Evolutionary conservation across 805 yeast species (phyloP), one percentile per base, ranked within the genome.

Genomic region (Saccharomyces kudriavzevii): DNA sequence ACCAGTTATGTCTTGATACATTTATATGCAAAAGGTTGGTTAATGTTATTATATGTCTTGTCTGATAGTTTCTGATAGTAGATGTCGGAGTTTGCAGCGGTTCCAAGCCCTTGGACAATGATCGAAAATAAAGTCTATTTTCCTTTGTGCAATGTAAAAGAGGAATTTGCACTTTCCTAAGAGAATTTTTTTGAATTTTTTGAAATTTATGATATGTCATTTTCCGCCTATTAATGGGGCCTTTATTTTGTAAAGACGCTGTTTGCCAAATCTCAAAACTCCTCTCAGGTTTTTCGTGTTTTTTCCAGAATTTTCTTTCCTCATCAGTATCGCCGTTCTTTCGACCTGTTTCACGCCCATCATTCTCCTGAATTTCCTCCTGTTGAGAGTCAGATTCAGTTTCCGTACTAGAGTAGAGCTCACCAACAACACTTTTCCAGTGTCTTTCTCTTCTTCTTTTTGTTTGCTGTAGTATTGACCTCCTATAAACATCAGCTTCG

Each of bases 1-100:
- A 59, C 89, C 89, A 86, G 8, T 82, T 75, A 29, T 70, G 62
- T 40, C 74, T 67, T 45, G 78, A 60, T 3, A 85, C 63, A 53
- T 74, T 74, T 10, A 78, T 43, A 57, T 83, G 84, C 31, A 86
- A 63, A 20, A 83, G 64, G 11, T 72, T 70, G 29, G 67, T 72
- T 47, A 83, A 51, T 22, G 57, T 60, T 13, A 53, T 54, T 5
- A 66, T 52, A 51, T 68, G 69, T 50, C 58, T 58, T 4, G 50
- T 52, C 26, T 59, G 59, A 30, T 56, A 61, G 27, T 56, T 60
- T 10, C 57, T 48, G 13, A 31, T 22, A 13, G 47, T 55, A 14
- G 49, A 49, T 22, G 45, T 49, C 6, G 49, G 54, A 30, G 20
- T 25, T 29, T 31, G 45, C n/a, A 49, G 35, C 13, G 46, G 43